Conservation (phyloP, 352 stramenopile genomes). For the Phytophthora tentaculata region DNA sequence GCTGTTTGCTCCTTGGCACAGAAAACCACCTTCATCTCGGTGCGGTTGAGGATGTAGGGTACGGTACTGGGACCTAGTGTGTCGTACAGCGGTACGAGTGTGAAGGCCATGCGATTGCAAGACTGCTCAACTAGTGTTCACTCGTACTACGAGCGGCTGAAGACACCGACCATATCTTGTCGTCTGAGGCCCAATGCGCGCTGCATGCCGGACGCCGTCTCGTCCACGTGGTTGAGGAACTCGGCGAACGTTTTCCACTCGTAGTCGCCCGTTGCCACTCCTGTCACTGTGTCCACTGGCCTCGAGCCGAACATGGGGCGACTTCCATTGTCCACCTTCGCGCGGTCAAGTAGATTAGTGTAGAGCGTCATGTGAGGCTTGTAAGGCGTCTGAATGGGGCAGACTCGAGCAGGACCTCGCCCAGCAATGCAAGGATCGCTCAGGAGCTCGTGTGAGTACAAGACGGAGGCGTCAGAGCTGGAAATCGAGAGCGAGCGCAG, state of each 20-base stretch:
- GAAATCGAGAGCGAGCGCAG: slow-evolving; percentile 11
- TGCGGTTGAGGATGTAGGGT: slow-evolving; percentile 70
- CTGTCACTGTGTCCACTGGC: slow-evolving; percentile 39
- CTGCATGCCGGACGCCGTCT: slow-evolving; percentile 44
- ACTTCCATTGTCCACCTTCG: slow-evolving; percentile 51
- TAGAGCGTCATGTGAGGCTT: slow-evolving; percentile 59
- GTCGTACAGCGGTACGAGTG: slow-evolving; percentile 77
- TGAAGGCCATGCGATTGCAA: slow-evolving; percentile 69
- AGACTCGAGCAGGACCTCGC: slow-evolving; percentile 31
- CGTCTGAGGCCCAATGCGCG: slow-evolving; percentile 37
- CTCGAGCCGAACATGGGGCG: slow-evolving; percentile 59
- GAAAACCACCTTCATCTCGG: slow-evolving; percentile 62
- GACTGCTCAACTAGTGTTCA: slow-evolving; percentile 66
- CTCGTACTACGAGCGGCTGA: slow-evolving; percentile 66
- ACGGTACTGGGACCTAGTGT: slow-evolving; percentile 62
- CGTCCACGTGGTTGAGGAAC: slow-evolving; percentile 51
- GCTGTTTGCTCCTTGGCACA: slow-evolving; percentile 50
- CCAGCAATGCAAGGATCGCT: slow-evolving; percentile 7
- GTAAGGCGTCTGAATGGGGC: slow-evolving; percentile 34
- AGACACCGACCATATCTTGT: slow-evolving; percentile 58
- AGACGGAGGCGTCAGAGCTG: background rate
- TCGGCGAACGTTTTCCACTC: slow-evolving; percentile 63
- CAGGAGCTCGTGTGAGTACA: slow-evolving; percentile 17
- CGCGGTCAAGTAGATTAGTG: slow-evolving; percentile 58
- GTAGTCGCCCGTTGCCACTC: slow-evolving; percentile 41